phyloP scores from a whole-genome alignment of 306 rosid species.

The Citrullus mucosospermus region DNA sequence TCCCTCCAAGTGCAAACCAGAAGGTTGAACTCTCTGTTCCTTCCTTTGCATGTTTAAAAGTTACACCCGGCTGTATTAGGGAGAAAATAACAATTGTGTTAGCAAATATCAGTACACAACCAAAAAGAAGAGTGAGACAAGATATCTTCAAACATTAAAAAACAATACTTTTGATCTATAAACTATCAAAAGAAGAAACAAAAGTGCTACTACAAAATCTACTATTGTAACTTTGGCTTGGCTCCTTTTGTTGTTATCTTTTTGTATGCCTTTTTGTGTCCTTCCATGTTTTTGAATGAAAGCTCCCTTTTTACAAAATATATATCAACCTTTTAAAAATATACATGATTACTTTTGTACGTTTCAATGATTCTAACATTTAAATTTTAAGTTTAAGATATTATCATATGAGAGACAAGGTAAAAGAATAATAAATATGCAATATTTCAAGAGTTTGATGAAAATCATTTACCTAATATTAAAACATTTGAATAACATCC shows the following conservation, averaged over 20 bases:
- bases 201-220: not conserved
- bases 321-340: not conserved
- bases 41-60: constrained; percentile 83
- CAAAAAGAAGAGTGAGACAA: not conserved
- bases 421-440: not conserved
- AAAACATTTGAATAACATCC: not conserved
- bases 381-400: not conserved
- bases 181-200: not conserved
- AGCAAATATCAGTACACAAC: not conserved
- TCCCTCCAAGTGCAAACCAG: constrained; percentile 96
- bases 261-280: not conserved
- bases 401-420: not conserved
- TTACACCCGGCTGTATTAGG: constrained; percentile 71
- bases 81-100: constrained; percentile 5
- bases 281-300: not conserved
- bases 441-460: not conserved
- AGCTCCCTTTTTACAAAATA: not conserved
- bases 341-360: not conserved
- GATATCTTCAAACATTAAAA: not conserved
- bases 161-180: not conserved
- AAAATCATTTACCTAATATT: not conserved
- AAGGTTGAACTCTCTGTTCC: constrained; percentile 96
- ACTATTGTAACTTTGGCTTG: not conserved
- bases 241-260: not conserved
- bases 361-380: not conserved